Base-by-base conservation (phyloP, 192 early-diverging fungal genomes). In the Coemansia sp. region DNA sequence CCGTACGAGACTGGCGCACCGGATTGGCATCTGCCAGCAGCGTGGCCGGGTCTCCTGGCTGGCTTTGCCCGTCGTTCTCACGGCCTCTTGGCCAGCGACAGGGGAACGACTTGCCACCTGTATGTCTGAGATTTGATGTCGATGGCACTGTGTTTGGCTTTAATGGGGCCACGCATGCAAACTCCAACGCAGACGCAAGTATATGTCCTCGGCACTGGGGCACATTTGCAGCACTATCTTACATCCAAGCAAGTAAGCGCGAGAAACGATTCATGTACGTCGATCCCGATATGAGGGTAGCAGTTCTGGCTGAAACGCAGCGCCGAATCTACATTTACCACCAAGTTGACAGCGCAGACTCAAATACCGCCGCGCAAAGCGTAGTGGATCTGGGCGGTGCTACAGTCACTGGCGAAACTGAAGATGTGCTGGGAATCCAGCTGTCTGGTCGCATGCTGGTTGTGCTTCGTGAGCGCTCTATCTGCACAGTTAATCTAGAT, bases 201-300 rank as follows among this genome's bases (percentile, higher is more conserved):
- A 2, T 62, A 53, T 40, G 45, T 22, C 69, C 69, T 22, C 56
- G 43, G 11, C 91, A 93, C 69, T 59, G 59, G 27, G 77, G 85
- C 27, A 86, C 90, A 4, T 89, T 90, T 72, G 70, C 87, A 12
- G 91, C 91, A 4, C 70, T 93, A 47, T 86, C 87, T 5, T 93
- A 89, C 66, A 87, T 93, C 12, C 89, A 90, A 65, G 90, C 88
- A 24, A 87, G 88, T 65, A 93, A 93, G 72, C 81, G 88, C 47
- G 91, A 93, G 68, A 84, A 81, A 53, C 74, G 87, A 20, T 86
- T 88, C 64, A 76, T 87, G 41, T 81, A 80, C 60, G 75, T 87
- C 59, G 90, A 90, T 80, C 38, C 72, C 4, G 67, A 72, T n/a
- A 62, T 78, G 67, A 18, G 47, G 1, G 65, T 78, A 4, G 71